These are phyloP conservation scores for Aspergillus piperis DNA, from an alignment of 2,329 filamentous ascomycete species.

Conservation along the genomic window DNA sequence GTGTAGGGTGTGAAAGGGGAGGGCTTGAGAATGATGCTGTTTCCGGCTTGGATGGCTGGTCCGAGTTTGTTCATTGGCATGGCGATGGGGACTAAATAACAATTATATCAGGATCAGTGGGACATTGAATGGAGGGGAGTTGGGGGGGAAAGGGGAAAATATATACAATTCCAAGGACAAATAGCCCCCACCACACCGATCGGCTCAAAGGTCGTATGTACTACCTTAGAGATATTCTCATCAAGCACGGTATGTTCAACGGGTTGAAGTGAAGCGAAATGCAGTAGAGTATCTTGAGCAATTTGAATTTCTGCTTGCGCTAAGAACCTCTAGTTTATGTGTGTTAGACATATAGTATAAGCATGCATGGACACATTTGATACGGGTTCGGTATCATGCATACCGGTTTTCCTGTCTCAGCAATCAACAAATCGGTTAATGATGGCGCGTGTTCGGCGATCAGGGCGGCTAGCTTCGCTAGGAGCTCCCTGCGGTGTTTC, in stretches of 20 bases:
- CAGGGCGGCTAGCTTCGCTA: not conserved
- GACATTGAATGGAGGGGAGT: not conserved
- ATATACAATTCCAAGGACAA: not conserved
- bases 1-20: not conserved
- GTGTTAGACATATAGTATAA: not conserved
- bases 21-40: not conserved
- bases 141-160: not conserved
- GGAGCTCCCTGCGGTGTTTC: not conserved
- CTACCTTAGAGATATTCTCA: not conserved
- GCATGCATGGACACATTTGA: not conserved
- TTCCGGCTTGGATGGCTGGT: not conserved
- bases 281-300: not conserved
- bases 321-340: not conserved
- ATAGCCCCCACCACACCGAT: not conserved
- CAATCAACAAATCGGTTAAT: not conserved
- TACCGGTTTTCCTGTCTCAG: conserved; percentile 4
- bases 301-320: not conserved
- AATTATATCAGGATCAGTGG: not conserved
- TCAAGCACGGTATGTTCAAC: not conserved
- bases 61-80: not conserved
- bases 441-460: not conserved
- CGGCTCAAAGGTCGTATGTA: not conserved
- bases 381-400: not conserved
- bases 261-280: no score
- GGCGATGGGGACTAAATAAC: not conserved